Base-by-base conservation (phyloP, 345 rosid genomes). In the Angophora floribunda region DNA sequence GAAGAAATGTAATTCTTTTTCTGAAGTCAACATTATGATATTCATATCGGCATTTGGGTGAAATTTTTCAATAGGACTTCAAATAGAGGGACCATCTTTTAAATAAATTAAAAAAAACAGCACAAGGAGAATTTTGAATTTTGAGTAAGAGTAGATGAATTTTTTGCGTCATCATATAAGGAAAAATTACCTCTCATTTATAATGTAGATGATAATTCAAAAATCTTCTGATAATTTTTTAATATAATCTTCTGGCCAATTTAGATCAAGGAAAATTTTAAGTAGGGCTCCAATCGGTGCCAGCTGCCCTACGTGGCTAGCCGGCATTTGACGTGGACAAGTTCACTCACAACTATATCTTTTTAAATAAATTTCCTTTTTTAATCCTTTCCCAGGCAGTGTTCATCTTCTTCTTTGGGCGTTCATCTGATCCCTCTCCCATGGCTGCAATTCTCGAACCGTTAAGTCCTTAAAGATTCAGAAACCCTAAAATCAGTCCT, bases 261-360 rank as follows among this genome's bases (percentile, higher is more conserved):
- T 22, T 22, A 55, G 5, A 55, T 0, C 9, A 36, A 36, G 0
- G 6, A 55, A 55, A 55, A 55, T 8, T 5, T 5, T 55, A 55
- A 55, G 9, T 55, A 11, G 10, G 19, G 61, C 22, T 55, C 24
- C 28, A 55, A 22, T 22, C 61, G 24, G 24, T 5, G 24, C 26
- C 24, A 55, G 28, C 13, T 7, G 22, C 22, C 61, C 22, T 1
- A 55, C 2, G 1, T 55, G 61, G 22, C 28, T 55, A 22, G 28
- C 61, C 0, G 5, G 0, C 22, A 55, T 55, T 36, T 22, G 13
- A 55, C 7, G 28, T 22, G 6, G 61, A 55, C 0, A 55, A 22
- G 9, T 55, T 55, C 28, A 55, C 24, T 6, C 9, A 55, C 28
- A 55, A 4, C 24, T 28, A 55, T 22, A 28, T 55, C 12, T 22